A percentile compares a stretch with the other conserved stretches of the same genome.
Evolutionary conservation across 768 basidiomycete species (phyloP).

Genomic region (Rhizopogon vinicolor): DNA sequence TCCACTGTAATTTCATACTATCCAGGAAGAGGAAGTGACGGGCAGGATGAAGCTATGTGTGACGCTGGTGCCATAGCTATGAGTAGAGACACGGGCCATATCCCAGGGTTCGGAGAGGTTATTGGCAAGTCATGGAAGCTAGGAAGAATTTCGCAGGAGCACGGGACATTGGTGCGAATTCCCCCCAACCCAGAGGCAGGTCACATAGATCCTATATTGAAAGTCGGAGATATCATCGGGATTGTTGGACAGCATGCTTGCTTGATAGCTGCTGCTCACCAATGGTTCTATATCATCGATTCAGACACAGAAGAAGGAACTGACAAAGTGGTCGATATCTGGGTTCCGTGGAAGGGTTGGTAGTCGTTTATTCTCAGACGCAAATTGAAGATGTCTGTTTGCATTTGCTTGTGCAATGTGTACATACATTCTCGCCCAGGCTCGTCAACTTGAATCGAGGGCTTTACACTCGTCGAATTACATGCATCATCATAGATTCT

Average conservation of each 20-base stretch:
- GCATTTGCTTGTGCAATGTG: too few relatives aligned
- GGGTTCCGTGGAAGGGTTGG: conserved; percentile 94
- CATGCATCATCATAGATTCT: conserved; percentile 34
- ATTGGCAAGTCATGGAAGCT: conserved; percentile 61
- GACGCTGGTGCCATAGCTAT: conserved; percentile 85
- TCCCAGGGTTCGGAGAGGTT: conserved; percentile 66
- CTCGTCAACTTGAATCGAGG: too few relatives aligned
- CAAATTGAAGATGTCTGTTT: too few relatives aligned
- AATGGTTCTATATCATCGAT: conserved; percentile 84
- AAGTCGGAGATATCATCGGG: conserved; percentile 59
- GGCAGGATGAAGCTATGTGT: conserved; percentile 69
- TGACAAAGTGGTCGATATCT: conserved; percentile 65
- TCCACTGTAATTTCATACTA: conserved; percentile 70
- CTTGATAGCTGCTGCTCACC: conserved; percentile 73
- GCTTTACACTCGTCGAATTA: too few relatives aligned
- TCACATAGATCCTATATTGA: conserved; percentile 26
- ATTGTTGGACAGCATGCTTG: conserved; percentile 88
- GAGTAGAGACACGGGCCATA: conserved; percentile 80
- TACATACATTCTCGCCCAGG: too few relatives aligned
- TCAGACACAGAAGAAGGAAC: conserved; percentile 43
- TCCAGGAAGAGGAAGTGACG: conserved; percentile 52
- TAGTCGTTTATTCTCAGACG: conserved; percentile 19
- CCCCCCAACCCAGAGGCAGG: conserved; percentile 8
- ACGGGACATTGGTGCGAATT: conserved; percentile 59
- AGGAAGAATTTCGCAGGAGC: conserved; percentile 59